Evolutionary conservation across 768 basidiomycete species (phyloP), one percentile per base, ranked within the genome.

Genomic region (Termitomyces sp.): DNA sequence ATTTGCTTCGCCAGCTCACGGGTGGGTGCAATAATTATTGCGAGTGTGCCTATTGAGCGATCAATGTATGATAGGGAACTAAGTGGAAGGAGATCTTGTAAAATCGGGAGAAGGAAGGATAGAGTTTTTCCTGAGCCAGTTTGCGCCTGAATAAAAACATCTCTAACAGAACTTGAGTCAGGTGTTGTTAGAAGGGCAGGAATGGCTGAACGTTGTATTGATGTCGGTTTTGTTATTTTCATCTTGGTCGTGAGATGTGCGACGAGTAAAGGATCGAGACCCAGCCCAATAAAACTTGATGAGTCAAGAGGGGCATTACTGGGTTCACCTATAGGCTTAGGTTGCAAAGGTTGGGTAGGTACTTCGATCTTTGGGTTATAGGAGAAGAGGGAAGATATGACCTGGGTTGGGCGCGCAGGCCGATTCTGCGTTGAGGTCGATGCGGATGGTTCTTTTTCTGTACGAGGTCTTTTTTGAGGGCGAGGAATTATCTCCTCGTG

Each of bases 41-140:
- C 95, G 20, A 98, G 81, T 2, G 96, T 98, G 32, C 96, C 96
- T 68, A 98, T 92, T 0, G 91, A 92, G 40, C 96, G 86, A 73
- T 96, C 94, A 66, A 98, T 96, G 69, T 92, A 96, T 4, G 94
- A 95, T n/a, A 88, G 81, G 13, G 88, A 85, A 59, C 92, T 91
- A 54, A 98, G 81, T 1, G 94, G 93, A 39, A 98, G 83, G 57
- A 98, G 89, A 72, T 96, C 94, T 64, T 98, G 93, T 48, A 98
- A 84, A 73, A 98, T 94, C 32, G 96, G 96, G 12, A 98, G 85
- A 24, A 98, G 84, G 78, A 92, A 98, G 3, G 95, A 85, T 24
- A 98, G 77, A 0, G 96, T 98, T 76, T 98, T 98, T 70, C 96
- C 96, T 0, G 96, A 98, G 58, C 96, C 96, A 9, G 96, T 98